Evolutionary conservation across 1,139 yeast species (phyloP).

Genomic region (Hyphopichia khmerensis): DNA sequence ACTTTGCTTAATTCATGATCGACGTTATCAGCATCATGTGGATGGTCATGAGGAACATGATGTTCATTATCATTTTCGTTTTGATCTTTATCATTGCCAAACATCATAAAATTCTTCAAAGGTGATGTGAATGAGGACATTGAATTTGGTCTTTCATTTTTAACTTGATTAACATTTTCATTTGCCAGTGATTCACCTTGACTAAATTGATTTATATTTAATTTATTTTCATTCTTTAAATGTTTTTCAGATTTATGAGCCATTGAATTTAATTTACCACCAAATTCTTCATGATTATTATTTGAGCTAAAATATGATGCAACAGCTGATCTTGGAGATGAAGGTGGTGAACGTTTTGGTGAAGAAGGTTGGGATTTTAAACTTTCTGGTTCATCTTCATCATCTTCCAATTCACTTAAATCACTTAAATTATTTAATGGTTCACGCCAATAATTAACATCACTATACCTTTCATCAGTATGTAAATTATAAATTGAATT

Average conservation of each 20-base stretch:
- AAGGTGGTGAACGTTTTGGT: conserved; percentile 8
- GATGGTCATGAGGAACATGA: conserved; percentile 10
- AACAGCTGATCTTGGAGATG: conserved; percentile 1
- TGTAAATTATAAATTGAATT: conserved; percentile 19
- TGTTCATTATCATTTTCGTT: conserved; percentile 8
- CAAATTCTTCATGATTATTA: not conserved
- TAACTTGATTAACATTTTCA: not conserved
- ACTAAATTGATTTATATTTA: not conserved
- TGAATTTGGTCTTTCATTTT: conserved; percentile 33
- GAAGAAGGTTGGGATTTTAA: conserved; percentile 9
- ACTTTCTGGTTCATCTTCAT: conserved; percentile 9
- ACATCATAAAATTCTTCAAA: conserved; percentile 42
- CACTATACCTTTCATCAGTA: conserved; percentile 69
- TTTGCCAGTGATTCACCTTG: conserved; percentile 1
- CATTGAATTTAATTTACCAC: not conserved
- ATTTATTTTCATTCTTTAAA: not conserved
- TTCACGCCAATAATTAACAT: conserved; percentile 89
- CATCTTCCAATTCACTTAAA: conserved; percentile 47
- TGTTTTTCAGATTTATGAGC: not conserved
- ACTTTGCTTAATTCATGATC: not conserved
- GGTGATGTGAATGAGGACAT: conserved; percentile 43
- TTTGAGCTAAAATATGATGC: not conserved
- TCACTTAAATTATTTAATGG: conserved; percentile 68
- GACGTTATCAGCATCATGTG: not conserved
- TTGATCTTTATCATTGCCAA: conserved; percentile 22